These are phyloP conservation scores for Tuctoria greenei DNA, from an alignment of 176 grass and related monocot species.

Conservation along the genomic window DNA sequence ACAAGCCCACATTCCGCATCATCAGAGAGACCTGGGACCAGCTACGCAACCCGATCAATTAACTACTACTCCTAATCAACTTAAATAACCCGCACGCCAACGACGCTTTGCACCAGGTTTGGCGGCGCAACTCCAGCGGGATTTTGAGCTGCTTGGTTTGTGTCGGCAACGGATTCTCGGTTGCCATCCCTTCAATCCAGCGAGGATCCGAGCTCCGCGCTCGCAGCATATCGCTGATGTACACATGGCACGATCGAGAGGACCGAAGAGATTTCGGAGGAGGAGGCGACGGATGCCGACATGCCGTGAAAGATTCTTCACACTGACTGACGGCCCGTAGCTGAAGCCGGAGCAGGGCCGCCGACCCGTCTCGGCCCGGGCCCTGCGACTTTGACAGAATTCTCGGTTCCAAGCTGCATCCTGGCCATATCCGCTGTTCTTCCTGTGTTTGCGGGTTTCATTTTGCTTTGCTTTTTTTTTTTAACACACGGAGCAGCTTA, in stretches of 20 bases:
- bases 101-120: neutral
- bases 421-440: too few species aligned
- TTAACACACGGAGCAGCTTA: too few species aligned
- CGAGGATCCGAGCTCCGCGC: too few species aligned
- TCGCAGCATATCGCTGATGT: too few species aligned
- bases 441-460: too few species aligned
- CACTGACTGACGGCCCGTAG: too few species aligned
- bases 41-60: neutral
- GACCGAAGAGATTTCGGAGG: too few species aligned
- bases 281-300: neutral
- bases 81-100: neutral
- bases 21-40: neutral
- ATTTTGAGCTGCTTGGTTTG: too few species aligned
- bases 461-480: neutral
- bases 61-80: neutral
- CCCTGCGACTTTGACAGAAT: neutral
- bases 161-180: too few species aligned
- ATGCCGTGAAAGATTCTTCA: slow-evolving; percentile 1
- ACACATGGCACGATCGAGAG: too few species aligned
- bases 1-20: slow-evolving; percentile 4
- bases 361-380: neutral
- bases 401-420: neutral
- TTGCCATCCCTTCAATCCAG: too few species aligned
- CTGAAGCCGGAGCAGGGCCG: too few species aligned
- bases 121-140: slow-evolving; percentile 19